Conservation (phyloP, 2,329 filamentous ascomycete species). For the Phyllosticta citribraziliensis region DNA sequence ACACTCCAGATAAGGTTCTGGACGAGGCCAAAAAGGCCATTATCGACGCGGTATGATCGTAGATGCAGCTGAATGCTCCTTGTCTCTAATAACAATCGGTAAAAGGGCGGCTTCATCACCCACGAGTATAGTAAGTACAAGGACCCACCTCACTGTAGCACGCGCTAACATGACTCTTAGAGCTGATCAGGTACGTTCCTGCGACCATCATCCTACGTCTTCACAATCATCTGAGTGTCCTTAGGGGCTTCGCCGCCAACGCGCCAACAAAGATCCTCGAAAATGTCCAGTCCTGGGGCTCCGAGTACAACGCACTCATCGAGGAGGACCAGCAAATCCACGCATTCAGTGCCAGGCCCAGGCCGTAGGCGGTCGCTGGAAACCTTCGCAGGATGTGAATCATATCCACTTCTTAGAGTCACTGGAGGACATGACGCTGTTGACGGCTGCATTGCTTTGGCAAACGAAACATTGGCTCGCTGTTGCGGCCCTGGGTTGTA, state of each 20-base stretch:
- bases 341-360: not conserved
- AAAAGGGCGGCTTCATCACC: slow-evolving; percentile 60
- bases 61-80: not conserved
- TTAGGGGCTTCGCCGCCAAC: slow-evolving; percentile 68
- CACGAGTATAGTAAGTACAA: slow-evolving; percentile 63
- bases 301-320: slow-evolving; percentile 52
- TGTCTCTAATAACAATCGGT: not conserved
- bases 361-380: not conserved
- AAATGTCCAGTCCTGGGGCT: slow-evolving; percentile 46
- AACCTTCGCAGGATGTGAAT: not conserved
- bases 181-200: slow-evolving; percentile 32
- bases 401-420: not conserved
- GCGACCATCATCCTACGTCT: slow-evolving; percentile 16
- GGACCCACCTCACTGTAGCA: not conserved
- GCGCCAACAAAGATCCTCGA: slow-evolving; percentile 61
- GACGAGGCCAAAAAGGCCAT: slow-evolving; percentile 63
- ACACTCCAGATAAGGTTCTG: slow-evolving; percentile 58
- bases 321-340: slow-evolving; percentile 67
- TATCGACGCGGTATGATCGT: slow-evolving; percentile 46
- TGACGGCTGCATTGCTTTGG: not conserved
- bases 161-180: slow-evolving; percentile 19
- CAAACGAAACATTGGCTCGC: not conserved
- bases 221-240: not conserved
- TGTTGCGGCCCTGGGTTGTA: not conserved
- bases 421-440: not conserved